These are phyloP conservation scores for Phialocephala subalpina DNA, from an alignment of 2,329 filamentous ascomycete species.

Conservation along the genomic window DNA sequence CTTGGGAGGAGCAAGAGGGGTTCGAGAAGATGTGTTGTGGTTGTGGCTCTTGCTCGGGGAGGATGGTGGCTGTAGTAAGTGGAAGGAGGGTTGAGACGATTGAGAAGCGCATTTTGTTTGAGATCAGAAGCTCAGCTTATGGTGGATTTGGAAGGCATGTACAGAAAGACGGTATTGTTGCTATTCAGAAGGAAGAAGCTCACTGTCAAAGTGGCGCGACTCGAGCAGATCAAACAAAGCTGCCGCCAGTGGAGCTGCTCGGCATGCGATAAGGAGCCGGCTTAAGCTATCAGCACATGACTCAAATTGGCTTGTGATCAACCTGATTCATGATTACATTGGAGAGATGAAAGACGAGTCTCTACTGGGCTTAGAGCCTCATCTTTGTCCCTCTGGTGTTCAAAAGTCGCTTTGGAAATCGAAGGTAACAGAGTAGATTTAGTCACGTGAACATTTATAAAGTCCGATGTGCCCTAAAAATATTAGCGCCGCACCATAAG, in stretches of 20 bases:
- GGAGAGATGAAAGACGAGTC: too few relatives aligned
- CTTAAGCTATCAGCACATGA: neutral
- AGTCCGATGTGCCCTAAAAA: constrained; percentile 12
- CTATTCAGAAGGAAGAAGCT: neutral
- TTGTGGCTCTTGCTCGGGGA: constrained; percentile 34
- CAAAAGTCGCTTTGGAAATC: neutral
- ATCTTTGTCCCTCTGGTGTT: neutral
- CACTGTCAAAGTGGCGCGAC: neutral
- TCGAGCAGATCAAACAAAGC: neutral
- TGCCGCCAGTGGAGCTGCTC: constrained; percentile 6
- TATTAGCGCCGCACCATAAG: constrained; percentile 18
- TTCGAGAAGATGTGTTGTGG: constrained; percentile 49
- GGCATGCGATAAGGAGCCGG: neutral
- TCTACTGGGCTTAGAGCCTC: neutral
- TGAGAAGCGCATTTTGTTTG: constrained; percentile 35
- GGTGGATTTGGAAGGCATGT: neutral
- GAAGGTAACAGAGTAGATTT: neutral
- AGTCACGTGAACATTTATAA: constrained; percentile 12
- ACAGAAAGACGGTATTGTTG: neutral
- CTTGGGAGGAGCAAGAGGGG: constrained; percentile 32
- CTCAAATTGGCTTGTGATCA: neutral
- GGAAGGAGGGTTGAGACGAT: constrained; percentile 35
- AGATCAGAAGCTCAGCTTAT: neutral
- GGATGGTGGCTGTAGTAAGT: constrained; percentile 37
- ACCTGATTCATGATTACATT: neutral